phyloP scores from a whole-genome alignment of 257 asterid species.

The Phtheirospermum japonicum region DNA sequence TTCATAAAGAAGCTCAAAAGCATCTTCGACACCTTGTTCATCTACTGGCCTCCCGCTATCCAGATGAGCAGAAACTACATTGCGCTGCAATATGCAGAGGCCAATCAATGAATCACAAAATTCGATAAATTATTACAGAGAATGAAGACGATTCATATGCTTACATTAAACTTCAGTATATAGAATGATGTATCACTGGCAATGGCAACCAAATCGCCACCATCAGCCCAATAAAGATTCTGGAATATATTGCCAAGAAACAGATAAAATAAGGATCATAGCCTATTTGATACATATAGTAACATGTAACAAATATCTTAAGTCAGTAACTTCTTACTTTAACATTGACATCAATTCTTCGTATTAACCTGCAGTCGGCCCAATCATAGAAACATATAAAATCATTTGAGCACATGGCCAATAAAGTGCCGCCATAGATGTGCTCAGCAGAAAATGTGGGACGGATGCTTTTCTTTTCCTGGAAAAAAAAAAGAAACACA shows the following conservation, averaged over 20 bases:
- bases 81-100: conserved; percentile 60
- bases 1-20: conserved; percentile 92
- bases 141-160: conserved; percentile 26
- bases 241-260: conserved; percentile 36
- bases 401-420: conserved; percentile 89
- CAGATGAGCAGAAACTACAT: conserved; percentile 85
- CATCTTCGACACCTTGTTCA: conserved; percentile 96
- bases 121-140: conserved; percentile 20
- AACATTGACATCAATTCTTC: conserved; percentile 89
- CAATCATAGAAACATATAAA: conserved; percentile 92
- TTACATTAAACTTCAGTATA: conserved; percentile 77
- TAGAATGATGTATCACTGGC: conserved; percentile 80
- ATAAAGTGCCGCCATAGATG: conserved; percentile 75
- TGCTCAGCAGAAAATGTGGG: conserved; percentile 95
- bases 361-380: conserved; percentile 87
- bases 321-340: conserved; percentile 51
- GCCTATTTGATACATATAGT: conserved; percentile 10
- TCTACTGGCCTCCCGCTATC: conserved; percentile 86
- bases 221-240: conserved; percentile 96
- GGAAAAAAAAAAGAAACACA: conserved; percentile 27
- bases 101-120: conserved; percentile 19
- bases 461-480: conserved; percentile 97
- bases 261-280: conserved; percentile 18
- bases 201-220: conserved; percentile 85
- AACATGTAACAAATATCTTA: conserved; percentile 15